Evolutionary conservation across 1,284 basidiomycete genomes (phyloP), one percentile per base, ranked within the genome.

Genomic region (Naganishia cerealis): DNA sequence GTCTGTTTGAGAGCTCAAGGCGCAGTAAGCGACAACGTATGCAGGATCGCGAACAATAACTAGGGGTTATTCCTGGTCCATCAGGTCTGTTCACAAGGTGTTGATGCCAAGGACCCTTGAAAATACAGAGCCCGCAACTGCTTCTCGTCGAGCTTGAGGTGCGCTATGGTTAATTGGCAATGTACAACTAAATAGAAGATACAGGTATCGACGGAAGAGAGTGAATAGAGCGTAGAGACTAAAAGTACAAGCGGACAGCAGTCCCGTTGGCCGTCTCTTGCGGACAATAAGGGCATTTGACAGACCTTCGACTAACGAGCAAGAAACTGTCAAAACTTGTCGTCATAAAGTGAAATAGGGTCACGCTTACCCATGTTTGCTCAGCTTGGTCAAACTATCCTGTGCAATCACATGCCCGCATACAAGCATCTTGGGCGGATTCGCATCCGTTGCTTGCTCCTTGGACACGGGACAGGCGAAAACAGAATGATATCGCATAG

Each of bases 401-500:
- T 89, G 89, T 1, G 91, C 88, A 58, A 97, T 87, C 43, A 95
- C 92, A 80, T 99, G 96, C 0, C 95, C 95, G 77, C 95, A 99
- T 1, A 84, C 82, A 84, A 99, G 88, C 91, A 97, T 94, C 91
- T 96, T 96, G 0, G 95, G 95, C 24, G 94, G 96, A 78, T 99
- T 99, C 68, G 85, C 78, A 63, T 94, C 90, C 0, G 92, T 95
- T 15, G 92, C 88, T 80, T 96, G 94, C 76, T 99, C 95, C 80
- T 98, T 99, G 16, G 92, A 95, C 38, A 99, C 95, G 0, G 96
- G 93, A 79, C 96, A 99, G 52, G 93, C 89, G 78, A 99, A 99
- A 69, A 96, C 90, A 1, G 94, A 96, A 78, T 99, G 96, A 80
- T 95, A 98, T 38, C 92, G 84, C 74, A 94, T 89, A 73, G 91